phyloP scores from a whole-genome alignment of 1,284 basidiomycete genomes.

The Sanghuangporus sanghuang region DNA sequence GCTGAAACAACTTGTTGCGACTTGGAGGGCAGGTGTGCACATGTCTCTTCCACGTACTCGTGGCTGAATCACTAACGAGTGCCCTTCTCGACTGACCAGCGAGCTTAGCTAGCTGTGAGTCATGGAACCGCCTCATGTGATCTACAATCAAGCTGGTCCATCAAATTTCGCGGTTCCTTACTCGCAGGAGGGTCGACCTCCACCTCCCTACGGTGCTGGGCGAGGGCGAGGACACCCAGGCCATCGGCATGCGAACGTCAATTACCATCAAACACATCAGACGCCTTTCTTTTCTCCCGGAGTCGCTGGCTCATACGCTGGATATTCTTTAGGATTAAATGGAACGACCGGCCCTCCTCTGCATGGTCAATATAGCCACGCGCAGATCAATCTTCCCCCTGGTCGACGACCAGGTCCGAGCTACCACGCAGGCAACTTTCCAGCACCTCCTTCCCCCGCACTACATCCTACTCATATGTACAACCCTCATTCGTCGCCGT shows the following conservation, averaged over 20 bases:
- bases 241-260: slow-evolving; percentile 3
- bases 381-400: background rate
- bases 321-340: slow-evolving; percentile 6
- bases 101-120: background rate
- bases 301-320: slow-evolving; percentile 1
- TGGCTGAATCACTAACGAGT: background rate
- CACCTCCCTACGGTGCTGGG: slow-evolving; percentile 5
- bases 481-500: slow-evolving; percentile 8
- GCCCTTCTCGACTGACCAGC: background rate
- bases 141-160: slow-evolving; percentile 14
- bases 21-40: background rate
- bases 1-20: background rate
- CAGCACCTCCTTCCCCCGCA: slow-evolving; percentile 8
- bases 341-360: background rate
- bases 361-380: slow-evolving; percentile 9
- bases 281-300: slow-evolving; percentile 9
- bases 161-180: slow-evolving; percentile 9
- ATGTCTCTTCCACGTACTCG: background rate
- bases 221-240: slow-evolving; percentile 8
- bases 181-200: slow-evolving; percentile 8
- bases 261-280: slow-evolving; percentile 9
- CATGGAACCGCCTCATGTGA: slow-evolving; percentile 9
- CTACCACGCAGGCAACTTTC: slow-evolving; percentile 5
- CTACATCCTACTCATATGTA: slow-evolving; percentile 9
- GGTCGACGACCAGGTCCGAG: slow-evolving; percentile 1